Evolutionary conservation across 495 filamentous ascomycete species (phyloP), one percentile per base, ranked within the genome.

Genomic region (Xeromyces bisporus): DNA sequence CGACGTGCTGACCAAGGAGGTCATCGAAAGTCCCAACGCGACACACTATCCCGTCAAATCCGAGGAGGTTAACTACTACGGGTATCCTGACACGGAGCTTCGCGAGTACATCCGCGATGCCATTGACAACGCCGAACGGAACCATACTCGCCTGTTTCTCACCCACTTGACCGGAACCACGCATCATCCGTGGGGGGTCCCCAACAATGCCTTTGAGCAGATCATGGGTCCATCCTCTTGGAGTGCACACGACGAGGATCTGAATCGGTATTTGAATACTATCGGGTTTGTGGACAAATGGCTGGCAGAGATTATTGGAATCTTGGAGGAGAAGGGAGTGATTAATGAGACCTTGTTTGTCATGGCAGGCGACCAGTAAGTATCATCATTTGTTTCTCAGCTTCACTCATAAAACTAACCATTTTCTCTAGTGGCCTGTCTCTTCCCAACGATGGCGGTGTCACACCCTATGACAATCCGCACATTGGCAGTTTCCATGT

Each of bases 391-490:
- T 21, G 20, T 9, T 21, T 21, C 58, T 26, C 56, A 60, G 7
- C 15, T 9, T 12, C 9, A 13, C 36, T 38, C 33, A 38, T 13
- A 8, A 6, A 15, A n/a, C n/a, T n/a, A n/a, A n/a, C n/a, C n/a
- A n/a, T n/a, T n/a, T n/a, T 18, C 28, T 14, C 5, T 16, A 53
- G 49, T 33, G 56, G 62, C 15, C 42, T 62, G 7, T 57, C 58
- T 2, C 53, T 66, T 26, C 55, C 52, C 26, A 55, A 62, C 23
- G 55, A 63, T 28, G 48, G 53, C 32, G 53, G 51, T 7, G 40
- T 58, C 23, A 59, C 60, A 7, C 57, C 60, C 8, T 68, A 64
- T 31, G 56, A 60, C 33, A 68, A 68, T 41, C 61, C 61, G 5
- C 58, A 64, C 28, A 47, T 63, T 31, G 51, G 51, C 33, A 66